These are phyloP conservation scores for Sphagnum fallax DNA, from an alignment of 228 moss, liverwort and hornwort genomes.

Conservation along the genomic window DNA sequence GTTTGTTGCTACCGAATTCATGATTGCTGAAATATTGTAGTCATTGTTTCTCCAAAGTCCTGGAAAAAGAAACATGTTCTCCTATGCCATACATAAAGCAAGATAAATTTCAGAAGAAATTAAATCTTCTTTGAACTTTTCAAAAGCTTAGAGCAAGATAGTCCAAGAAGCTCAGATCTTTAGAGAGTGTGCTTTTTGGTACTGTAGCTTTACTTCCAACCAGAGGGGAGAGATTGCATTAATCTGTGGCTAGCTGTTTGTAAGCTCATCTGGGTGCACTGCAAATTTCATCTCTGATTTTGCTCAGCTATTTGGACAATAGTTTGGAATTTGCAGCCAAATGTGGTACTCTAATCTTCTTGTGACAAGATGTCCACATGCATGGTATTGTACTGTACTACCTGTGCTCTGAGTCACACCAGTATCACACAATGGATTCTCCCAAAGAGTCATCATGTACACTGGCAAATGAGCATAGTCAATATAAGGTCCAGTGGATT, in stretches of 20 bases:
- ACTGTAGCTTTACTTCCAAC: background rate
- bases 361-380: background rate
- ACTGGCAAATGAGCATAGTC: background rate
- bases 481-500: too few relatives aligned
- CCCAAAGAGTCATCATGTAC: background rate
- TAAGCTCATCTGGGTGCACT: background rate
- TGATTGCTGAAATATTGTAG: background rate
- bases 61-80: too few relatives aligned
- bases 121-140: background rate
- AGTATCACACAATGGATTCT: background rate
- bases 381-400: background rate
- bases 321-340: background rate
- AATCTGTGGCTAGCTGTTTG: background rate
- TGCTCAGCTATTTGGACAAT: background rate
- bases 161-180: too few relatives aligned
- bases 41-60: too few relatives aligned
- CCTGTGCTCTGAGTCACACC: background rate
- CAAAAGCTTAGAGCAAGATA: background rate
- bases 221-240: background rate
- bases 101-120: too few relatives aligned
- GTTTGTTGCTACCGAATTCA: background rate
- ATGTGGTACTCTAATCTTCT: background rate
- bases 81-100: too few relatives aligned
- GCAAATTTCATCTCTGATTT: background rate
- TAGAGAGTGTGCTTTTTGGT: too few relatives aligned